Conservation (phyloP, 2,329 filamentous ascomycete species). For the Mariannaea sp. region DNA sequence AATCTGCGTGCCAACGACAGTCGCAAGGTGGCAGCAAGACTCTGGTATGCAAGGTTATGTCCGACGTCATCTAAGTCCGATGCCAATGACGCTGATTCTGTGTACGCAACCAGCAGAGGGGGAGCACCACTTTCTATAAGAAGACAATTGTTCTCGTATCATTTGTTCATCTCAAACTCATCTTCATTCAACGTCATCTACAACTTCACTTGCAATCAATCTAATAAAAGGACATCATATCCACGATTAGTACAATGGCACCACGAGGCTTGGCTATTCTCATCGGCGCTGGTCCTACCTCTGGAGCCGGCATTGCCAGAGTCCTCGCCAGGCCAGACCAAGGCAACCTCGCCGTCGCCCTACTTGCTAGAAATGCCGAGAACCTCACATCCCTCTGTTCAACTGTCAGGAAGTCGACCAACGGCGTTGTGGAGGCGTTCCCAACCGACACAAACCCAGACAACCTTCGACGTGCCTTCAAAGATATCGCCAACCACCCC, state of each 20-base stretch:
- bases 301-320: constrained; percentile 60
- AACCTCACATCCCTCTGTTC: constrained; percentile 38
- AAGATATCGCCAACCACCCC: constrained; percentile 50
- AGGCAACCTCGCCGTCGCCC: constrained; percentile 29
- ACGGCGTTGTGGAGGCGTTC: constrained; percentile 29
- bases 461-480: constrained; percentile 20
- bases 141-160: no score
- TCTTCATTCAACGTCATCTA: no score
- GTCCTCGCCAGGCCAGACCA: constrained; percentile 29
- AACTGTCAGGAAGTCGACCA: constrained; percentile 53
- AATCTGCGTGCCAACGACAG: no score
- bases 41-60: neutral
- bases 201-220: neutral
- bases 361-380: constrained; percentile 26
- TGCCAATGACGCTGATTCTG: neutral
- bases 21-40: no score
- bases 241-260: constrained; percentile 42
- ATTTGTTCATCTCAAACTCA: neutral
- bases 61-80: neutral
- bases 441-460: constrained; percentile 22
- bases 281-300: constrained; percentile 54
- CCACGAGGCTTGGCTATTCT: constrained; percentile 56
- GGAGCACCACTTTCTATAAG: no score
- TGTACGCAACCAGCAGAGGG: no score
- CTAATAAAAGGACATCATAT: neutral